Conservation (phyloP, 116 monocot species). For the Zostera marina region DNA sequence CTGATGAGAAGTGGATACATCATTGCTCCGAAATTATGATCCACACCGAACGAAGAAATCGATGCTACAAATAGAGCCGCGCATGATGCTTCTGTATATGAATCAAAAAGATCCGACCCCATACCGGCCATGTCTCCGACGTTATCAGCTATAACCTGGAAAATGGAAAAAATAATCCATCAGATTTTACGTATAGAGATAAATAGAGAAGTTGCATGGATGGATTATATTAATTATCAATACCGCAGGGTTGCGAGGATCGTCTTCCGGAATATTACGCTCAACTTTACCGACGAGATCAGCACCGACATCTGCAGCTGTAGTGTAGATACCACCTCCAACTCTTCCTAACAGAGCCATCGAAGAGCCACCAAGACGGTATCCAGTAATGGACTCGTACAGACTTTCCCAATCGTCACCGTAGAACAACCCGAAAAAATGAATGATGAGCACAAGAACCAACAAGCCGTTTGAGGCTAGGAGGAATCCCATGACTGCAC, state of each 20-base stretch:
- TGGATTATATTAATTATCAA: neutral
- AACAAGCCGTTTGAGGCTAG: slow-evolving; percentile 49
- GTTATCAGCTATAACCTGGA: slow-evolving; percentile 36
- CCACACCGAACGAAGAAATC: slow-evolving; percentile 43
- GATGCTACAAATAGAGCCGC: slow-evolving; percentile 29
- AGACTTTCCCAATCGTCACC: slow-evolving; percentile 20
- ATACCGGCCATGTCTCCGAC: slow-evolving; percentile 58
- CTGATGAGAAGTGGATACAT: slow-evolving; percentile 35
- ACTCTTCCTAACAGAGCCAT: slow-evolving; percentile 29
- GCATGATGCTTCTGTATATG: slow-evolving; percentile 16
- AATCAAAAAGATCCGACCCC: slow-evolving; percentile 38
- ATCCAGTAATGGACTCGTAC: slow-evolving; percentile 19
- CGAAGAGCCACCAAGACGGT: slow-evolving; percentile 19
- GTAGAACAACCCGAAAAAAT: slow-evolving; percentile 23
- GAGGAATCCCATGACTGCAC: slow-evolving; percentile 55
- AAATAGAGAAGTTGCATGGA: too few species aligned
- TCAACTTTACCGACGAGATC: slow-evolving; percentile 24
- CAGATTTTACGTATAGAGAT: neutral
- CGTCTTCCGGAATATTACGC: slow-evolving; percentile 18
- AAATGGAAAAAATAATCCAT: neutral
- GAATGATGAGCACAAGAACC: slow-evolving; percentile 37
- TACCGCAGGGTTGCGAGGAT: slow-evolving; percentile 23
- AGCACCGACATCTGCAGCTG: slow-evolving; percentile 20
- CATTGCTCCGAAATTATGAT: slow-evolving; percentile 35
- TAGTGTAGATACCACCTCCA: slow-evolving; percentile 19